A percentile compares a stretch with the other conserved stretches of the same genome.
These are phyloP conservation scores for Stipa capillata DNA, from an alignment of 176 grass and related monocot genomes.

Conservation along the genomic window DNA sequence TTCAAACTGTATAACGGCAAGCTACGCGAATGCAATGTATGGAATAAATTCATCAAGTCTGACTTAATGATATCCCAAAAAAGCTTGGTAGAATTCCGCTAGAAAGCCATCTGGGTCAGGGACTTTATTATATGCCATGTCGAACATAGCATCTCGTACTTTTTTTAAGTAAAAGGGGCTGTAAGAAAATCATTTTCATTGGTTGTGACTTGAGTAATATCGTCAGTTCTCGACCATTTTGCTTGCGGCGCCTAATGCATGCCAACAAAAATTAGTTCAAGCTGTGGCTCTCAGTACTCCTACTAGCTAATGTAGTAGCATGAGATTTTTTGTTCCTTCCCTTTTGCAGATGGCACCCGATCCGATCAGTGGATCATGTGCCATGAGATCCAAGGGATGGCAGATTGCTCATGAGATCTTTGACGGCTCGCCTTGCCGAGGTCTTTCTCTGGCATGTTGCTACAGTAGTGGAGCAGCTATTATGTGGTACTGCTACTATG, in stretches of 20 bases:
- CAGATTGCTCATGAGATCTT: conserved; percentile 7
- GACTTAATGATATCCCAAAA: too few species aligned
- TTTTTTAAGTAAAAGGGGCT: too few species aligned
- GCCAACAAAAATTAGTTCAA: neutral
- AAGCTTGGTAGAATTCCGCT: too few species aligned
- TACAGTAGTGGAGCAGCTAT: neutral
- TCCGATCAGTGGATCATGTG: neutral
- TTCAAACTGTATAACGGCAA: too few species aligned
- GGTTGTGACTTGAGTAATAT: too few species aligned
- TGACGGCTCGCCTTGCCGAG: neutral
- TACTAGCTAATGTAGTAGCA: neutral
- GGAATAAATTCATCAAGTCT: too few species aligned
- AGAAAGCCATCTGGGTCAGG: too few species aligned
- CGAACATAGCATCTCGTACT: too few species aligned
- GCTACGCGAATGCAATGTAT: too few species aligned
- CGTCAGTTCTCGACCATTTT: neutral
- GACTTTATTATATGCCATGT: too few species aligned
- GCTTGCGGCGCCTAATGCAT: neutral
- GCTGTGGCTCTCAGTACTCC: neutral
- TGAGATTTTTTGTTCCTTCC: neutral
- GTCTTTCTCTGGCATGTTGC: neutral
- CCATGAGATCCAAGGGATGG: neutral
- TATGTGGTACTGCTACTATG: neutral
- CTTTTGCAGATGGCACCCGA: neutral
- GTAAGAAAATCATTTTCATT: too few species aligned